Evolutionary conservation across 352 stramenopile genomes (phyloP).

Genomic region (Phytopythium chamaehyphon): DNA sequence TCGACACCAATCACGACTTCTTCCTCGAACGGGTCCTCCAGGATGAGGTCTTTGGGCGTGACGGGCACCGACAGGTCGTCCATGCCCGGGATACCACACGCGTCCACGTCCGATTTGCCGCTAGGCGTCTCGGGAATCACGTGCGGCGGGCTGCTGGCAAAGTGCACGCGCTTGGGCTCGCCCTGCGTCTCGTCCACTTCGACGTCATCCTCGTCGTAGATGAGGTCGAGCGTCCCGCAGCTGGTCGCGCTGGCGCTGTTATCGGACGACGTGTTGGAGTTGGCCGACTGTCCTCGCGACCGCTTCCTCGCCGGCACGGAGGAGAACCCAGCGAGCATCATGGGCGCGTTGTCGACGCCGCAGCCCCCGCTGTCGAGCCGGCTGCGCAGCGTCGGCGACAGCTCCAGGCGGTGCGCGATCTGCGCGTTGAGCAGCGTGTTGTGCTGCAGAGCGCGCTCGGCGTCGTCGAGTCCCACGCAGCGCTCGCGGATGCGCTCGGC

Average conservation of each 20-base stretch:
- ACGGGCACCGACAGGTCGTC: constrained; percentile 3
- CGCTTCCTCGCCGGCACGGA: constrained; percentile 31
- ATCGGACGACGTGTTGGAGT: constrained; percentile 46
- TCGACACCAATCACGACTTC: constrained; percentile 3
- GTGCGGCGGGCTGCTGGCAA: constrained; percentile 32
- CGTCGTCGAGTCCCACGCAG: constrained; percentile 36
- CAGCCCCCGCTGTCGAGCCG: neutral
- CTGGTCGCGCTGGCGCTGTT: constrained; percentile 39
- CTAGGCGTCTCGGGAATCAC: constrained; percentile 31
- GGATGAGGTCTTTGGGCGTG: neutral
- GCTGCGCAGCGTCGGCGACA: constrained; percentile 46
- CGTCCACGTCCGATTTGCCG: neutral
- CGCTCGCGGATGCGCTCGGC: constrained; percentile 45
- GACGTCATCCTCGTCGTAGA: constrained; percentile 23
- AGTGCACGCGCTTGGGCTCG: constrained; percentile 48
- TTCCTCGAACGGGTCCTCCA: constrained; percentile 1
- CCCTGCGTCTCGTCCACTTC: constrained; percentile 25
- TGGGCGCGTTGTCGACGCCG: neutral
- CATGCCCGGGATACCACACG: neutral
- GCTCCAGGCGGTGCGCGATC: constrained; percentile 70
- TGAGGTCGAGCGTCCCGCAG: constrained; percentile 34
- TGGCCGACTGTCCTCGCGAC: constrained; percentile 45
- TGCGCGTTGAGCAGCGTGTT: constrained; percentile 83
- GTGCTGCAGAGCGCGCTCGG: constrained; percentile 62
- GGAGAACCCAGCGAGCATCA: neutral